These are phyloP conservation scores for Meredithiella fracta DNA, from an alignment of 2,329 filamentous ascomycete genomes.

Conservation along the genomic window DNA sequence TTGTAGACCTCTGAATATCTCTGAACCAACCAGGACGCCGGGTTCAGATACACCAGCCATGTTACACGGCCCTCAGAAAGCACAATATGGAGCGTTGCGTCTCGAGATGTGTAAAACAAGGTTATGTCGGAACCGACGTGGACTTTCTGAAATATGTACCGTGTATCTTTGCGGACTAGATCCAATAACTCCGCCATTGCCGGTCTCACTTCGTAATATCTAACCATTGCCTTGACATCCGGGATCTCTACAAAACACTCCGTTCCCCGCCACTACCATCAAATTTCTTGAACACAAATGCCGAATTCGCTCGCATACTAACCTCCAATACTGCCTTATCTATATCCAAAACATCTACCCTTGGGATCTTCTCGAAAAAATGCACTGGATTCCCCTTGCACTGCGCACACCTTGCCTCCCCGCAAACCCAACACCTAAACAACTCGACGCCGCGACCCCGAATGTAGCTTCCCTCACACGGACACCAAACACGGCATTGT, in stretches of 20 bases:
- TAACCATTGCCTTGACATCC: too few species aligned
- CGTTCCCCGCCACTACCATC: too few species aligned
- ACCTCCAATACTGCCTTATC: slow-evolving; percentile 4
- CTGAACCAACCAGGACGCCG: background rate
- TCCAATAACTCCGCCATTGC: too few species aligned
- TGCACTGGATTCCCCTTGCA: slow-evolving; percentile 27
- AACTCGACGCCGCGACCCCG: slow-evolving; percentile 19
- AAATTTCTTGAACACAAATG: background rate
- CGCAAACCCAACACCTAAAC: slow-evolving; percentile 21
- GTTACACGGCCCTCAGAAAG: background rate
- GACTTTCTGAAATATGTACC: too few species aligned
- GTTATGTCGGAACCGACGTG: too few species aligned
- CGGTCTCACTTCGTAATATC: too few species aligned
- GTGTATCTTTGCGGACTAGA: too few species aligned
- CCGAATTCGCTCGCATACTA: too few species aligned
- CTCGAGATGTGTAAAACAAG: too few species aligned
- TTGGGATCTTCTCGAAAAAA: background rate
- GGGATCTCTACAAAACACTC: too few species aligned
- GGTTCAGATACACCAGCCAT: background rate
- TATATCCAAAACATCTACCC: background rate
- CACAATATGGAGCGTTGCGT: too few species aligned
- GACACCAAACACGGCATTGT: slow-evolving; percentile 17
- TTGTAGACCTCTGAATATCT: background rate
- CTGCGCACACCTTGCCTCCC: slow-evolving; percentile 22
- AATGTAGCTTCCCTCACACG: slow-evolving; percentile 20